A percentile compares a stretch with the other conserved stretches of the same genome.
These are phyloP conservation scores for Metschnikowia noctiluminum DNA, from an alignment of 805 yeast genomes.

Conservation along the genomic window DNA sequence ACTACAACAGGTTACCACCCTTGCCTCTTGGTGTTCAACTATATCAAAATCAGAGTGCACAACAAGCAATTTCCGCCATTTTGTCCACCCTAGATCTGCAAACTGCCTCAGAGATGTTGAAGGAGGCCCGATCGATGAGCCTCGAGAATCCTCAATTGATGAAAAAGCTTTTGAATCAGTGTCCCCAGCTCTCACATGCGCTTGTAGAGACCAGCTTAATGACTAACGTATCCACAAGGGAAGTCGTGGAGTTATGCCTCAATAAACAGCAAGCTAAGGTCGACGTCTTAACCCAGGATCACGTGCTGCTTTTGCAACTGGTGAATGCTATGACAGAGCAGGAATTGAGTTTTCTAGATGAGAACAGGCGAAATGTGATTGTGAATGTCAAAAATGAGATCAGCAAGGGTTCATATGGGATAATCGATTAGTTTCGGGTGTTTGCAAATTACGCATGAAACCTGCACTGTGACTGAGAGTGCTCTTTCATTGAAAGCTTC, in stretches of 20 bases:
- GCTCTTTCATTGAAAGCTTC: too few relatives aligned
- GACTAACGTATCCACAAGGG: slow-evolving; percentile 33
- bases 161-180: slow-evolving; percentile 55
- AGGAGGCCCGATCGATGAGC: slow-evolving; percentile 20
- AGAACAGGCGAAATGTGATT: slow-evolving; percentile 18
- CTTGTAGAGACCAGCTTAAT: slow-evolving; percentile 64
- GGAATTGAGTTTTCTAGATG: slow-evolving; percentile 29
- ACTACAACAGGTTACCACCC: slow-evolving; percentile 32
- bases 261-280: slow-evolving; percentile 31
- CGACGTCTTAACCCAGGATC: slow-evolving; percentile 30
- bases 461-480: too few relatives aligned
- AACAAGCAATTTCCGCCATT: slow-evolving; percentile 39
- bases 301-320: slow-evolving; percentile 29
- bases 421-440: slow-evolving; percentile 11
- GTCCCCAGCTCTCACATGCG: slow-evolving; percentile 83
- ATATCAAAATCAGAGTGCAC: slow-evolving; percentile 37
- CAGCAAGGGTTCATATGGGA: slow-evolving; percentile 24
- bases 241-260: slow-evolving; percentile 34
- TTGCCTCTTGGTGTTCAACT: slow-evolving; percentile 42
- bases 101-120: slow-evolving; percentile 49
- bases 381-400: slow-evolving; percentile 18
- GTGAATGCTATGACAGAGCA: slow-evolving; percentile 28
- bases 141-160: slow-evolving; percentile 53
- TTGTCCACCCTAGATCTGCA: slow-evolving; percentile 46
- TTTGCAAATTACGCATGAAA: too few relatives aligned